These are phyloP conservation scores for Rosellinia necatrix DNA, from an alignment of 2,329 filamentous ascomycete genomes.

Conservation along the genomic window DNA sequence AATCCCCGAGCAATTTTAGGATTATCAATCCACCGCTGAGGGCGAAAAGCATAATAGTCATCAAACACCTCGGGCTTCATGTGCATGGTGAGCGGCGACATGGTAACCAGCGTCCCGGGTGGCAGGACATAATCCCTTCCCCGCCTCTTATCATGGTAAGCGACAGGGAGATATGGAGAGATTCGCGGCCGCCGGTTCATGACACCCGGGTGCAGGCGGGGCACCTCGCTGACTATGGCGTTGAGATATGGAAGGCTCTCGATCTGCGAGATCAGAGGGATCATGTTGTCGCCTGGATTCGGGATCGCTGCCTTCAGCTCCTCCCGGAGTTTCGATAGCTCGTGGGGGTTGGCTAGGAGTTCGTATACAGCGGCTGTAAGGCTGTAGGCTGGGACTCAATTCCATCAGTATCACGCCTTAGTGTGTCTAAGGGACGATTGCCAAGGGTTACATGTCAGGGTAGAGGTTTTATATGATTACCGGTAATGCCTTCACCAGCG, in stretches of 20 bases:
- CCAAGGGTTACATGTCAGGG: too few species aligned
- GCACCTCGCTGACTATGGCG: constrained; percentile 41
- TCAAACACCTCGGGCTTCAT: constrained; percentile 28
- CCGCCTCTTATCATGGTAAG: constrained; percentile 29
- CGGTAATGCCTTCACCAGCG: constrained; percentile 27
- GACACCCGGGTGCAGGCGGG: constrained; percentile 47
- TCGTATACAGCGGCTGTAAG: constrained; percentile 22
- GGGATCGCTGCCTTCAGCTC: constrained; percentile 17
- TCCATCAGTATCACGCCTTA: too few species aligned
- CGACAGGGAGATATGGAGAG: constrained; percentile 35
- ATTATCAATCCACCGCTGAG: constrained; percentile 36
- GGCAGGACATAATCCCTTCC: constrained; percentile 24
- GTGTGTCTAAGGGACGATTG: too few species aligned
- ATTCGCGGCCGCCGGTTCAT: constrained; percentile 38
- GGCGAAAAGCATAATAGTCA: constrained; percentile 27
- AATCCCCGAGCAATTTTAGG: constrained; percentile 20
- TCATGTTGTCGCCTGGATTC: not conserved
- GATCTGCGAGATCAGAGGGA: constrained; percentile 25
- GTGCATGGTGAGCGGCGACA: constrained; percentile 26
- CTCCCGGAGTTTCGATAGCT: constrained; percentile 1
- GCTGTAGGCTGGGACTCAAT: constrained; percentile 7
- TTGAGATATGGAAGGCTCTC: constrained; percentile 41
- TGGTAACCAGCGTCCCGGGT: constrained; percentile 16
- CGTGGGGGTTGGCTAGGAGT: constrained; percentile 22
- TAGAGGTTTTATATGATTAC: too few species aligned